phyloP scores from a whole-genome alignment of 768 basidiomycete genomes.

The Leccinum rimulosum region DNA sequence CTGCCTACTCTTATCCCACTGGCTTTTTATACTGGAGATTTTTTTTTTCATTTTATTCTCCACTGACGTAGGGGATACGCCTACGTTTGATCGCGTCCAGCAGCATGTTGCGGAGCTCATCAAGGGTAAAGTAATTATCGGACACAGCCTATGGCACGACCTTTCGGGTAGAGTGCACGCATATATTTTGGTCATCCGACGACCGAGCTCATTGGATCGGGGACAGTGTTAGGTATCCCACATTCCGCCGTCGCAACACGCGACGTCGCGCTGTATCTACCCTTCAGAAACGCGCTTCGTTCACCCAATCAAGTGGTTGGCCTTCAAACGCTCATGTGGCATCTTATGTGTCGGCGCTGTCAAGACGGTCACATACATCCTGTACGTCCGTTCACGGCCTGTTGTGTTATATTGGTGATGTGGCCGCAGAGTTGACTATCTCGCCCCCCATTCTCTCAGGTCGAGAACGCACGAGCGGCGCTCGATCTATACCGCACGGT shows the following conservation, averaged over 20 bases:
- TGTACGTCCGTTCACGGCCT: conserved; percentile 42
- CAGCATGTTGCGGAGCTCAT: conserved; percentile 62
- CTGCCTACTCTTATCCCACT: background rate
- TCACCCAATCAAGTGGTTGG: conserved; percentile 68
- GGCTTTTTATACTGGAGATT: background rate
- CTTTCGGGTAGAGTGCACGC: conserved; percentile 55
- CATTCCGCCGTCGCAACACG: conserved; percentile 76
- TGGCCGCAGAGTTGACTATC: conserved; percentile 6
- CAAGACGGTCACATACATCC: conserved; percentile 71
- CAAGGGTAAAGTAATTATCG: conserved; percentile 69
- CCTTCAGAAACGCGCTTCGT: conserved; percentile 70
- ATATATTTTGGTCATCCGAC: background rate
- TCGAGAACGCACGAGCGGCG: conserved; percentile 71
- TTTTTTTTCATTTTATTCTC: conserved; percentile 1
- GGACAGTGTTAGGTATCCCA: conserved; percentile 71
- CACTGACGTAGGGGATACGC: conserved; percentile 35
- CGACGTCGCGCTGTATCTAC: conserved; percentile 78
- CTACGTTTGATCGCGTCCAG: conserved; percentile 62
- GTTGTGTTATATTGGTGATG: background rate
- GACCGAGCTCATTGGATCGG: conserved; percentile 14
- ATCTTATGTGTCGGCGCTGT: conserved; percentile 75
- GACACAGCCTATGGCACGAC: conserved; percentile 79
- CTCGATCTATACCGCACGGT: conserved; percentile 55
- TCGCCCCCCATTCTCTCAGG: conserved; percentile 36
- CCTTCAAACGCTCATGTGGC: conserved; percentile 78